A percentile compares a stretch with the other conserved stretches of the same genome.
These are phyloP conservation scores for Backusella liffmaniae DNA, from an alignment of 192 early-diverging fungal species.

Conservation along the genomic window DNA sequence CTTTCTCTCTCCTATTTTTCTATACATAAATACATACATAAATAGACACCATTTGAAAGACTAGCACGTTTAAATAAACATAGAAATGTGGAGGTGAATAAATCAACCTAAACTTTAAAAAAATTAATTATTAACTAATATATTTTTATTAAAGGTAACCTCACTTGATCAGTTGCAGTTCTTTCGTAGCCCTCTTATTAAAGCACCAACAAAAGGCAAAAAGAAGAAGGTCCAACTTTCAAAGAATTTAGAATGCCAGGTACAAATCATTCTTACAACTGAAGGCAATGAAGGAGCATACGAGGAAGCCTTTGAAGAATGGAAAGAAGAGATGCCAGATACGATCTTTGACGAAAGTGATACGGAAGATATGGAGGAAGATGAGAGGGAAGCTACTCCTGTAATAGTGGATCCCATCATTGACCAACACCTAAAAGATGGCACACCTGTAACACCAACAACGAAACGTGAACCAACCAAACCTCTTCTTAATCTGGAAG, in stretches of 20 bases:
- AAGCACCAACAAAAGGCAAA: slow-evolving; percentile 13
- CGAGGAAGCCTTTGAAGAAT: slow-evolving; percentile 46
- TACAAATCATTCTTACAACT: slow-evolving; percentile 30
- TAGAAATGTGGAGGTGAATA: slow-evolving; percentile 60
- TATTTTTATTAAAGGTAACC: not conserved
- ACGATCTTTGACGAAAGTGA: slow-evolving; percentile 45
- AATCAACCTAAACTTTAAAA: slow-evolving; percentile 1
- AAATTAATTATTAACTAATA: slow-evolving; percentile 1
- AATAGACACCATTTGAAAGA: slow-evolving; percentile 73
- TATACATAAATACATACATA: not conserved
- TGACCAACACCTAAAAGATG: not conserved
- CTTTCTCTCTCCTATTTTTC: not conserved
- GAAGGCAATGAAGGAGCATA: slow-evolving; percentile 36
- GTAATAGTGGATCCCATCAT: not conserved
- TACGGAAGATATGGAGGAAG: slow-evolving; percentile 32
- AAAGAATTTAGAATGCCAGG: slow-evolving; percentile 38
- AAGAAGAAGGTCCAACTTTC: slow-evolving; percentile 41
- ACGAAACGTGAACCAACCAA: not conserved
- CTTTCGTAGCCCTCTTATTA: slow-evolving; percentile 32
- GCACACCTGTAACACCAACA: not conserved
- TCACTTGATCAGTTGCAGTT: slow-evolving; percentile 20
- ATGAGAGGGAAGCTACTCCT: slow-evolving; percentile 12
- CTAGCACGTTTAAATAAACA: slow-evolving; percentile 76
- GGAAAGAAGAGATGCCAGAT: slow-evolving; percentile 45
- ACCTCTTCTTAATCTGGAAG: not conserved